Evolutionary conservation across 164 flowering plant genomes (phyloP).

Genomic region (Stephania japonica): DNA sequence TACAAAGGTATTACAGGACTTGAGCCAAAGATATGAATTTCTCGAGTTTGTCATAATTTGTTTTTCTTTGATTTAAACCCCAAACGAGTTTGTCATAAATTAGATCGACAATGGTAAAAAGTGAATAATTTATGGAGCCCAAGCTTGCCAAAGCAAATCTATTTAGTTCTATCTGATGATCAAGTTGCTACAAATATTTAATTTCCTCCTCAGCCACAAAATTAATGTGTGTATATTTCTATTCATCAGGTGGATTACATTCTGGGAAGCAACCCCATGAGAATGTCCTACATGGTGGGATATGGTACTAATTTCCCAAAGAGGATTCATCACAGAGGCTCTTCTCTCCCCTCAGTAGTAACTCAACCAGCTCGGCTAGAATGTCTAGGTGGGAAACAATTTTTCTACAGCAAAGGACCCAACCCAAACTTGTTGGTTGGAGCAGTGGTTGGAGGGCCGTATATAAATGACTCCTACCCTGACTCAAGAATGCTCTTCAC

Average conservation of each 20-base stretch:
- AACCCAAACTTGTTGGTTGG: constrained; percentile 54
- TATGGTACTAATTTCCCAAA: constrained; percentile 49
- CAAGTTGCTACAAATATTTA: too few species aligned
- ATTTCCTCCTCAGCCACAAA: not conserved
- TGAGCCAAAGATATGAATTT: too few species aligned
- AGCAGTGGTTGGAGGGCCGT: constrained; percentile 70
- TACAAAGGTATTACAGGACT: too few species aligned
- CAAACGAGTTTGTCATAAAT: too few species aligned
- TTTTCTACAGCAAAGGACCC: constrained; percentile 25
- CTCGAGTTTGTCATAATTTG: too few species aligned
- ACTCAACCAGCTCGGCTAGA: constrained; percentile 27
- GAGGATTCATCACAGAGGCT: constrained; percentile 60
- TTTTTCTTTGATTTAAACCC: too few species aligned
- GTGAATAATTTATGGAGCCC: too few species aligned
- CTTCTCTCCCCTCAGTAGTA: constrained; percentile 43
- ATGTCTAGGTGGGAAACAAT: constrained; percentile 38
- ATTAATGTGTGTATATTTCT: not conserved
- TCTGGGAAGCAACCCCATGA: constrained; percentile 51
- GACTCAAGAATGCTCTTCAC: constrained; percentile 33
- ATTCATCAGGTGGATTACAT: constrained; percentile 54
- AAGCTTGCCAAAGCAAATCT: too few species aligned
- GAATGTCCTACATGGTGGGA: constrained; percentile 83
- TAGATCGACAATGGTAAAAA: too few species aligned
- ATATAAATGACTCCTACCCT: constrained; percentile 26
- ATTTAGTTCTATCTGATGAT: too few species aligned